These are phyloP conservation scores for Lenzites betulinus DNA, from an alignment of 768 basidiomycete species.

Conservation along the genomic window DNA sequence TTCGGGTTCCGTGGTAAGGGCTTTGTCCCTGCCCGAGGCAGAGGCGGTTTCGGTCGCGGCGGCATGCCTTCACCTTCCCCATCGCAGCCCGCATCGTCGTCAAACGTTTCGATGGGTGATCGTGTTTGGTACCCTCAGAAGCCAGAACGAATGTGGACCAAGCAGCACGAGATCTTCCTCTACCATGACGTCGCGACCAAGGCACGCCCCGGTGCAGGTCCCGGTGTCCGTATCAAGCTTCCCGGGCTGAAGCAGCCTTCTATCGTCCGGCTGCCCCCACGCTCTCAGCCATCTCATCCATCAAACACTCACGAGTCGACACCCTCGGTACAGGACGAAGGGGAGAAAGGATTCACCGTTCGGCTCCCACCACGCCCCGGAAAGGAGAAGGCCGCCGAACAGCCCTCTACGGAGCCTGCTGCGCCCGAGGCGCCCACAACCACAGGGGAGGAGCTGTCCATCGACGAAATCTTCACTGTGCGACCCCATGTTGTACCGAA, in stretches of 20 bases:
- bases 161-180: conserved; percentile 76
- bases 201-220: conserved; percentile 56
- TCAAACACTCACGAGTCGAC: conserved; percentile 10
- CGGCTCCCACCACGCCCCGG: conserved; percentile 50
- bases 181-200: conserved; percentile 63
- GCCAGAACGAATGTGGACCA: conserved; percentile 82
- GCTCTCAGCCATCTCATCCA: conserved; percentile 11
- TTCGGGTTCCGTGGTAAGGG: conserved; percentile 48
- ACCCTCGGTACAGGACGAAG: conserved; percentile 38
- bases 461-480: conserved; percentile 63
- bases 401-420: conserved; percentile 3
- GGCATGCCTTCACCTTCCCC: conserved; percentile 19
- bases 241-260: conserved; percentile 50
- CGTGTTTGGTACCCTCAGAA: conserved; percentile 74
- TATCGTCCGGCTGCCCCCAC: conserved; percentile 41
- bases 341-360: conserved; percentile 49
- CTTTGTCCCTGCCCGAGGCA: conserved; percentile 43
- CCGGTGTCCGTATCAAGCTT: conserved; percentile 62
- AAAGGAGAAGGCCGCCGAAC: conserved; percentile 38
- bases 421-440: conserved; percentile 28
- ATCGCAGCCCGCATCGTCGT: conserved; percentile 28
- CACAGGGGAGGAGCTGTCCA: conserved; percentile 39
- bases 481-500: conserved; percentile 48
- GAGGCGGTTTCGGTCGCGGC: conserved; percentile 41
- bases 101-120: conserved; percentile 33